phyloP scores from a whole-genome alignment of 2,329 filamentous ascomycete genomes.

The Hirsutella thompsonii region DNA sequence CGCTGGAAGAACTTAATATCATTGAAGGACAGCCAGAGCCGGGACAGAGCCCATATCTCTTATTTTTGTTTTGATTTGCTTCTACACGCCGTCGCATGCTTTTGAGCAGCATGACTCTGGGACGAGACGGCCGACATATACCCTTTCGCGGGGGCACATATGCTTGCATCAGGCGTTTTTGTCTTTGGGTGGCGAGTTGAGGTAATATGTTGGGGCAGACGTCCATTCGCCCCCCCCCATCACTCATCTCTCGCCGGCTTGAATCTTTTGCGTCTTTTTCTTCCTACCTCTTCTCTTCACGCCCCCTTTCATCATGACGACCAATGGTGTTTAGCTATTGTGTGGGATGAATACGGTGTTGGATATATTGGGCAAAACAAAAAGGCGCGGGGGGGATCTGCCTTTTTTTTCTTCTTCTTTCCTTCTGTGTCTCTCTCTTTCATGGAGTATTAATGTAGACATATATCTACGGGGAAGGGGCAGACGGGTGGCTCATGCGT shows the following conservation, averaged over 20 bases:
- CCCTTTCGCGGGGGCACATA: constrained; percentile 1
- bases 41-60: not conserved
- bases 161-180: not conserved
- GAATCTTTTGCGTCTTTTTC: not conserved
- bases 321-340: not conserved
- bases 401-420: too few relatives aligned
- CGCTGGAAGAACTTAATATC: not conserved
- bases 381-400: not conserved
- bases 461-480: too few relatives aligned
- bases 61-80: not conserved
- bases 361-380: constrained; percentile 1
- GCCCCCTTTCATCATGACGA: not conserved
- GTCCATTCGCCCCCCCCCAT: too few relatives aligned
- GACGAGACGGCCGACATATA: not conserved
- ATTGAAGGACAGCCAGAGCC: not conserved
- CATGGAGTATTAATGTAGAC: too few relatives aligned
- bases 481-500: too few relatives aligned
- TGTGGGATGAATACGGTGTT: not conserved
- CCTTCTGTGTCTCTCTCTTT: too few relatives aligned
- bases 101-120: not conserved
- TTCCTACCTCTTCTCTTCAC: not conserved
- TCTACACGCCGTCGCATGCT: not conserved
- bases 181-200: too few relatives aligned
- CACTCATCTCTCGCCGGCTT: too few relatives aligned
- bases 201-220: too few relatives aligned